Evolutionary conservation across 2,329 filamentous ascomycete genomes (phyloP).

Genomic region (Elsinoe perseae): DNA sequence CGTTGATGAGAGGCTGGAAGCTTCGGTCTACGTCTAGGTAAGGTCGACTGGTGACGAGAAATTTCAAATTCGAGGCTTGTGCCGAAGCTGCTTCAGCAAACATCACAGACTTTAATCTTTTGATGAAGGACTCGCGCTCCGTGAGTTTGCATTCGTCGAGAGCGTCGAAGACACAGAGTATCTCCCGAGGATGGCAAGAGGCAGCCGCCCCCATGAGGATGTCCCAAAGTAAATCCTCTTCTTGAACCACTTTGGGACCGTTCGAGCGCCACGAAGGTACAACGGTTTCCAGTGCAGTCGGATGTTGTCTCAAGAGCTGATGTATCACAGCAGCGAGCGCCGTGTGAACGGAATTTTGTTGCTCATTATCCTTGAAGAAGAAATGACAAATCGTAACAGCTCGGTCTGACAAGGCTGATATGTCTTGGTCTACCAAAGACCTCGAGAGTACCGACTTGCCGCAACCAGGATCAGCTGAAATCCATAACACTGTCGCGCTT

Average conservation of each 20-base stretch:
- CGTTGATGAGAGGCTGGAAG: neutral
- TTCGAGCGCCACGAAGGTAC: slow-evolving; percentile 22
- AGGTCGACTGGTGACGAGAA: slow-evolving; percentile 21
- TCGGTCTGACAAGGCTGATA: slow-evolving; percentile 14
- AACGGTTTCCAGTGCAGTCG: slow-evolving; percentile 23
- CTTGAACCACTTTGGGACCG: slow-evolving; percentile 19
- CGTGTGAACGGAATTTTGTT: slow-evolving; percentile 26
- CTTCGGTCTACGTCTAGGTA: slow-evolving; percentile 16
- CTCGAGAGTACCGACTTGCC: slow-evolving; percentile 36
- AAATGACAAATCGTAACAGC: slow-evolving; percentile 27
- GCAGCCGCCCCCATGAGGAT: slow-evolving; percentile 16
- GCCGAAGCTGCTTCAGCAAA: too few relatives aligned
- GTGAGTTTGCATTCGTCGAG: slow-evolving; percentile 23
- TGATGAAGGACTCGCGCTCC: slow-evolving; percentile 18
- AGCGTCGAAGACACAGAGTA: slow-evolving; percentile 24
- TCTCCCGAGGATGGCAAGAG: neutral
- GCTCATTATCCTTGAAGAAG: slow-evolving; percentile 35
- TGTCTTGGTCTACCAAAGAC: slow-evolving; percentile 29
- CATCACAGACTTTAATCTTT: slow-evolving; percentile 13
- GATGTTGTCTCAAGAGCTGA: slow-evolving; percentile 29
- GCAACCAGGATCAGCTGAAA: slow-evolving; percentile 36
- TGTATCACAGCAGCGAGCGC: slow-evolving; percentile 34
- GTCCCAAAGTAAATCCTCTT: slow-evolving; percentile 19
- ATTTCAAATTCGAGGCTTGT: too few relatives aligned
- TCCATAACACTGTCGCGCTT: slow-evolving; percentile 30